phyloP scores from a whole-genome alignment of 1,139 yeast genomes.

The Kurtzmaniella natalensis region DNA sequence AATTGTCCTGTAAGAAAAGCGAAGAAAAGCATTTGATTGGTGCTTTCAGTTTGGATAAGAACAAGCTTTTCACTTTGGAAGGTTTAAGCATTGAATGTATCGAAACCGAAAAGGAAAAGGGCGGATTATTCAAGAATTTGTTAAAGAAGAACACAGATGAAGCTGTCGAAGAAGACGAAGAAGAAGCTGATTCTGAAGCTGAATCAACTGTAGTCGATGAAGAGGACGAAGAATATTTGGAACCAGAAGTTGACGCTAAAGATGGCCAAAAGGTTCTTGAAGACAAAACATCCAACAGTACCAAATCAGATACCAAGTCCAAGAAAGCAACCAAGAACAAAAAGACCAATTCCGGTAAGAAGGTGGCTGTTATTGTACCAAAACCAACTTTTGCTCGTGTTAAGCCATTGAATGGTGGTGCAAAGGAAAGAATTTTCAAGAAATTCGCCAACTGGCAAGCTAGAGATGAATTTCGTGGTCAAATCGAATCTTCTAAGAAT shows the following conservation, averaged over 20 bases:
- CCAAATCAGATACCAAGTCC: conserved; percentile 11
- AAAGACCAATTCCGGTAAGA: conserved; percentile 9
- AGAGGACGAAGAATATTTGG: not conserved
- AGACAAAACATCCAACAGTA: conserved; percentile 14
- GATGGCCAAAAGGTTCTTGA: conserved; percentile 8
- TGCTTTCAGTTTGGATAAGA: conserved; percentile 43
- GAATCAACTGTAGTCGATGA: conserved; percentile 8
- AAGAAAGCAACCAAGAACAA: conserved; percentile 13
- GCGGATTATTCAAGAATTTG: conserved; percentile 27
- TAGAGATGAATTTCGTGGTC: conserved; percentile 45
- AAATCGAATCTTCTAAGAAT: conserved; percentile 49
- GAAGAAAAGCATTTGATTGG: conserved; percentile 32
- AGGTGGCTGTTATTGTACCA: conserved; percentile 17
- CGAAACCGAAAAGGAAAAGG: conserved; percentile 13
- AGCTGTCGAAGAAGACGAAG: conserved; percentile 12
- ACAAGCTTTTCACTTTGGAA: conserved; percentile 46
- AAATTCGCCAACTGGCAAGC: conserved; percentile 30
- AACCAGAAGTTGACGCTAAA: conserved; percentile 7
- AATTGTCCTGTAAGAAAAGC: conserved; percentile 41
- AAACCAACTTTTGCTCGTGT: conserved; percentile 35
- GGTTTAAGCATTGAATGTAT: conserved; percentile 40
- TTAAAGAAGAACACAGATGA: conserved; percentile 17
- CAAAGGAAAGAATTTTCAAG: conserved; percentile 29
- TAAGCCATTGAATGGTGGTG: conserved; percentile 40
- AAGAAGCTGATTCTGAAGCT: conserved; percentile 11